phyloP scores from a whole-genome alignment of 768 basidiomycete genomes.

The Russula vinacea region DNA sequence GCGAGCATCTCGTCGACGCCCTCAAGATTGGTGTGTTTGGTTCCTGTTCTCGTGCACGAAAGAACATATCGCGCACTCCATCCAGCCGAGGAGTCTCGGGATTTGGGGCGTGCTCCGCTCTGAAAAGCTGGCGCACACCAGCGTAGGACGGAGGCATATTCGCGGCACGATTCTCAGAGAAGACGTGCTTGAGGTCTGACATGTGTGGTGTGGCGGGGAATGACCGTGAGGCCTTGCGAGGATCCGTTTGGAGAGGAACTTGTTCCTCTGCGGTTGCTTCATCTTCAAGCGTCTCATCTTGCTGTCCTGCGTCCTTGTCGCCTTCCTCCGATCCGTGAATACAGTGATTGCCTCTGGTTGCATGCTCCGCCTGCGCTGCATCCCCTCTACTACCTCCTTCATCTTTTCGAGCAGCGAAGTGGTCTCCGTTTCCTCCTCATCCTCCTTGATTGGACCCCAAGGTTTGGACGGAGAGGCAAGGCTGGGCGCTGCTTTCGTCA shows the following conservation, averaged over 20 bases:
- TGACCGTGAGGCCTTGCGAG: conserved; percentile 6
- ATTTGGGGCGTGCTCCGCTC: conserved; percentile 15
- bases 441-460: conserved; percentile 28
- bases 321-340: conserved; percentile 37
- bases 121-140: conserved; percentile 39
- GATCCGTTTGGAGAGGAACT: conserved; percentile 12
- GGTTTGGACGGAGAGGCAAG: conserved; percentile 20
- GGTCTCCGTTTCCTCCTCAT: conserved; percentile 38
- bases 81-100: conserved; percentile 38
- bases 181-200: conserved; percentile 37
- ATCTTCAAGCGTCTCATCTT: conserved; percentile 25
- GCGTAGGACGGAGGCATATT: conserved; percentile 33
- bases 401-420: conserved; percentile 39
- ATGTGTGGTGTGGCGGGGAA: conserved; percentile 35
- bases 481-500: not conserved
- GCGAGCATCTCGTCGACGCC: conserved; percentile 36
- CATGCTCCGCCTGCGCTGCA: conserved; percentile 39
- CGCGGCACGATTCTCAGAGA: conserved; percentile 28
- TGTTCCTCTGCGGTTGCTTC: conserved; percentile 16
- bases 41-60: conserved; percentile 27
- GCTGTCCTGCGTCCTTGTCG: conserved; percentile 43
- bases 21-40: conserved; percentile 33
- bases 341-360: conserved; percentile 31
- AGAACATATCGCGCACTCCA: conserved; percentile 38
- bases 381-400: conserved; percentile 40